Evolutionary conservation across 495 filamentous ascomycete genomes (phyloP).

Genomic region (Neurospora sp.): DNA sequence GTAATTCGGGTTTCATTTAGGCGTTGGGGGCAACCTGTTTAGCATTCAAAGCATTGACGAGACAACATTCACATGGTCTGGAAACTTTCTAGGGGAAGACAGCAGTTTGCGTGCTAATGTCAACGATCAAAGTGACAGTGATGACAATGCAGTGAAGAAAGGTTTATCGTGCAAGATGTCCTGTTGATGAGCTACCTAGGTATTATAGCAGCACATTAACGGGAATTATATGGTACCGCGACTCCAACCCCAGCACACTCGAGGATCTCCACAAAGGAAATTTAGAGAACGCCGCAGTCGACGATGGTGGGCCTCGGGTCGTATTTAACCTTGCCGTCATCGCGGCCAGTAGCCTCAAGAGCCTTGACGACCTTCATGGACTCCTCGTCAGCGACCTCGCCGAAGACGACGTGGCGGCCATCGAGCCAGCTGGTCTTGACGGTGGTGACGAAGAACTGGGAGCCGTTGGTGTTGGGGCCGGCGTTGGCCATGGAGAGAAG

Average conservation of each 20-base stretch:
- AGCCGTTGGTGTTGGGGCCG: conserved; percentile 70
- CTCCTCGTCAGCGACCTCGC: conserved; percentile 56
- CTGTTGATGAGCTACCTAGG: not conserved
- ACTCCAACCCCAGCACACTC: not conserved
- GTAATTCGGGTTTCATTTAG: not conserved
- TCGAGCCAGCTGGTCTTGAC: conserved; percentile 64
- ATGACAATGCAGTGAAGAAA: not conserved
- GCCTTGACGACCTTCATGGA: conserved; percentile 58
- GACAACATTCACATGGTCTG: not conserved
- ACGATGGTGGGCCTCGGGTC: conserved; percentile 56
- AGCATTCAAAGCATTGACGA: not conserved
- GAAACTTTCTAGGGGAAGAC: not conserved
- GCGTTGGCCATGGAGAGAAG: conserved; percentile 80
- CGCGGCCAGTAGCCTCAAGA: conserved; percentile 68
- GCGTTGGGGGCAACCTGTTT: not conserved
- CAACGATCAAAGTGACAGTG: not conserved
- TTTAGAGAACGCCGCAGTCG: conserved; percentile 46
- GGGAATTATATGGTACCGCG: not conserved
- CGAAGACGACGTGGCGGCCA: conserved; percentile 75
- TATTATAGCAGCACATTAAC: not conserved
- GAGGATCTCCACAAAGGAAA: not conserved
- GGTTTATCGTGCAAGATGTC: not conserved
- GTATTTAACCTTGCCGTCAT: too few relatives aligned
- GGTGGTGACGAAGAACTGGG: conserved; percentile 73
- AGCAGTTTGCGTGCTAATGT: not conserved